Percentiles rank a stretch among this genome's conserved stretches.
Conservation (phyloP, 139 green algal genomes). For the Zygnema circumcarinatum region DNA sequence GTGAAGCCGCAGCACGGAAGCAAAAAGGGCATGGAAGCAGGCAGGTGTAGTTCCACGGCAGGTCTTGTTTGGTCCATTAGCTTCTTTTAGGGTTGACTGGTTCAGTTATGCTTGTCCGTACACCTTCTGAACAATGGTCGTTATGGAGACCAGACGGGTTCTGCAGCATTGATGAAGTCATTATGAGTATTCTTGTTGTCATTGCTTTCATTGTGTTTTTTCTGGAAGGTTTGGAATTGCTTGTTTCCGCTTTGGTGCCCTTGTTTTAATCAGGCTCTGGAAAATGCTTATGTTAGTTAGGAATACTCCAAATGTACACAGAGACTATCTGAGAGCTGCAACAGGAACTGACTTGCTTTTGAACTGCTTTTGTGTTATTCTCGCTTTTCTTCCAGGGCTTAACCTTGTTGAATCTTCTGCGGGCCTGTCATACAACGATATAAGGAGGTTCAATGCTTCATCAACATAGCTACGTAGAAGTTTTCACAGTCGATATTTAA, state of each 20-base stretch:
- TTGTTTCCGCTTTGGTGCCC: neutral
- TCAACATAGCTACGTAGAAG: too few relatives aligned
- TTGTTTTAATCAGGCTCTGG: neutral
- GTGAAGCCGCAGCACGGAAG: neutral
- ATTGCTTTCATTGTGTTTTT: too few relatives aligned
- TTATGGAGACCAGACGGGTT: too few relatives aligned
- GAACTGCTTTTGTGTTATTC: neutral
- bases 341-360: neutral
- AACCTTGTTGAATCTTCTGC: neutral
- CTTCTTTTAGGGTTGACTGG: neutral
- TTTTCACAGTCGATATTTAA: too few relatives aligned
- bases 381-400: neutral
- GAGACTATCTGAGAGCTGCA: neutral
- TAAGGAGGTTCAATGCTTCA: too few relatives aligned
- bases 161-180: too few relatives aligned
- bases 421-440: neutral
- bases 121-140: too few relatives aligned
- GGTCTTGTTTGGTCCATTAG: neutral
- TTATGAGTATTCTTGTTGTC: too few relatives aligned
- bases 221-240: too few relatives aligned
- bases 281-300: neutral
- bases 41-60: neutral
- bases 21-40: neutral
- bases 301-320: too few relatives aligned
- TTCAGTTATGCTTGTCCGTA: too few relatives aligned